phyloP scores from a whole-genome alignment of 345 rosid species.

The Pugionium cornutum region DNA sequence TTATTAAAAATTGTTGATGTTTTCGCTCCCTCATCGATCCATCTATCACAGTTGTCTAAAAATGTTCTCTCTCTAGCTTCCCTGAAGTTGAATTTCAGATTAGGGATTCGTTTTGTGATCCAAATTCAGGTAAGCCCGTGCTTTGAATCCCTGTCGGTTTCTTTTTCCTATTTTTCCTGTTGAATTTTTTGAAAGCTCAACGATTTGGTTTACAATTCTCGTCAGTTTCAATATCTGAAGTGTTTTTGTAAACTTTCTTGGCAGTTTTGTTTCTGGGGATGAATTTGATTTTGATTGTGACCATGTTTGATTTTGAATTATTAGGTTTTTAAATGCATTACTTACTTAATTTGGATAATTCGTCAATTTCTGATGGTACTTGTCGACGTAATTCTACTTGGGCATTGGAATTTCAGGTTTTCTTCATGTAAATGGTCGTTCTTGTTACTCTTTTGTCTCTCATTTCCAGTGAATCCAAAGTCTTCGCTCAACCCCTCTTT shows the following conservation, averaged over 20 bases:
- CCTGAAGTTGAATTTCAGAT: slow-evolving; percentile 9
- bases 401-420: slow-evolving; percentile 18
- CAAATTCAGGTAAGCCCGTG: background rate
- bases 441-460: slow-evolving; percentile 12
- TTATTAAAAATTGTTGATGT: slow-evolving; percentile 36
- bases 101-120: slow-evolving; percentile 5
- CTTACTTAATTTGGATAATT: background rate
- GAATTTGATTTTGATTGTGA: slow-evolving; percentile 3
- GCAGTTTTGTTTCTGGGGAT: background rate
- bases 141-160: slow-evolving; percentile 15
- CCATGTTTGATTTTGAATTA: slow-evolving; percentile 6
- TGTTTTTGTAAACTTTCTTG: background rate
- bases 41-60: slow-evolving; percentile 30
- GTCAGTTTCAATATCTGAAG: background rate
- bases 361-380: background rate
- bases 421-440: slow-evolving; percentile 19
- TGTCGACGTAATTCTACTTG: slow-evolving; percentile 7
- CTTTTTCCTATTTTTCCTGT: background rate
- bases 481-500: background rate
- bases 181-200: slow-evolving; percentile 5
- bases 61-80: slow-evolving; percentile 11
- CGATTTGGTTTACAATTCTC: slow-evolving; percentile 11
- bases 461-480: background rate
- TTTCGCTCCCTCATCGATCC: slow-evolving; percentile 45
- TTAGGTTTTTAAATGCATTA: slow-evolving; percentile 13